phyloP scores from a whole-genome alignment of 2,329 filamentous ascomycete genomes.

The Beauveria pseudobassiana region DNA sequence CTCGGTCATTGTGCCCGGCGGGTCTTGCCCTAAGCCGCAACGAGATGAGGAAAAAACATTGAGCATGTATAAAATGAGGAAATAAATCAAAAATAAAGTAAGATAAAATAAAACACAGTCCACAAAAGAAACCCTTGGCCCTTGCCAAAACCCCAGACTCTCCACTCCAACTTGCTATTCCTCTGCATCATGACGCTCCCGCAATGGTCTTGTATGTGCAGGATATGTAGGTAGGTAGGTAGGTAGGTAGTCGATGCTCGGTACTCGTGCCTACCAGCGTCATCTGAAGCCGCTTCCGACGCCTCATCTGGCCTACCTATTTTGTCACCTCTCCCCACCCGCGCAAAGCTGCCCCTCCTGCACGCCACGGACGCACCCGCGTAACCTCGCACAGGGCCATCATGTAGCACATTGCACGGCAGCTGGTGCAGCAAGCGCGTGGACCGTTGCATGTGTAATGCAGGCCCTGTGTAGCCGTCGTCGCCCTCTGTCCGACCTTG shows the following conservation, averaged over 20 bases:
- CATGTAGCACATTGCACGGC: not conserved
- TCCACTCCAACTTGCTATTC: not conserved
- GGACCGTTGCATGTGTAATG: not conserved
- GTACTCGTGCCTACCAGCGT: not conserved
- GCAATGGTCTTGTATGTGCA: not conserved
- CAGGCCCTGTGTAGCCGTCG: not conserved
- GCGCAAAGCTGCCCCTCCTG: not conserved
- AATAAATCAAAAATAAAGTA: not conserved
- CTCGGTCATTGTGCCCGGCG: not conserved
- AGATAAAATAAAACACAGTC: not conserved
- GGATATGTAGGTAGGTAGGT: too few species aligned
- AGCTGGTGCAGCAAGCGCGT: constrained; percentile 7
- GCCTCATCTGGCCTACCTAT: not conserved
- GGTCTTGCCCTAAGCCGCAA: not conserved
- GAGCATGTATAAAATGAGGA: not conserved
- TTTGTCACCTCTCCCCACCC: not conserved
- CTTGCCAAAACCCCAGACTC: not conserved
- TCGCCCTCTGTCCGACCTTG: not conserved
- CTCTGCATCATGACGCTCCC: not conserved
- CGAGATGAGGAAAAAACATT: not conserved
- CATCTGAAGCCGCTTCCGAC: not conserved
- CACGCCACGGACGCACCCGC: not conserved
- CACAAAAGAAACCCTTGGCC: not conserved
- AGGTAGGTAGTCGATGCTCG: not conserved
- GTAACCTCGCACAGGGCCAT: constrained; percentile 4